phyloP scores from a whole-genome alignment of 2,329 filamentous ascomycete genomes.

The Trichoderma atroviride region DNA sequence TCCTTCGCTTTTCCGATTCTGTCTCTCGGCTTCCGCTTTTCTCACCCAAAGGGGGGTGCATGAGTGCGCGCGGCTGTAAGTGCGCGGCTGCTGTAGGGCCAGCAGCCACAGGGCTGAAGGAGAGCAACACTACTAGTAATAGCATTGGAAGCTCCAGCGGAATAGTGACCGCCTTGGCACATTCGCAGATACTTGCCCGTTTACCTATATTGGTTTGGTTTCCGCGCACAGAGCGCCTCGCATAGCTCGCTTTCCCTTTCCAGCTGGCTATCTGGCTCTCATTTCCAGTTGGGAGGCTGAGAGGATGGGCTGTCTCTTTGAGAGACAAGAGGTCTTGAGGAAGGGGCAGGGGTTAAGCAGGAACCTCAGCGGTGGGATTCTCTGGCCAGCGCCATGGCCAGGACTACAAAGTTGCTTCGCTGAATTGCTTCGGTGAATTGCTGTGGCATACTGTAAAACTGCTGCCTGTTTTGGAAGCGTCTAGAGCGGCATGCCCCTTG shows the following conservation, averaged over 20 bases:
- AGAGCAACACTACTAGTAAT: not conserved
- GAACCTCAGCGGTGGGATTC: not conserved
- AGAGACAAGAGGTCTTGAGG: not conserved
- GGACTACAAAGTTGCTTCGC: not conserved
- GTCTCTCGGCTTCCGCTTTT: not conserved
- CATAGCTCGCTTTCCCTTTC: not conserved
- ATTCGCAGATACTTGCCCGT: not conserved
- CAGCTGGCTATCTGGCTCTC: not conserved
- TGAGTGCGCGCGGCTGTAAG: not conserved
- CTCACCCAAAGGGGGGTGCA: not conserved
- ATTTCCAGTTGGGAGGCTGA: not conserved
- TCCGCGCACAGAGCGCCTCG: not conserved
- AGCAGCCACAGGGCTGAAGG: conserved; percentile 16
- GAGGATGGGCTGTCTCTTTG: not conserved
- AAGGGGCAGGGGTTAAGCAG: not conserved
- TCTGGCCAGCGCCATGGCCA: not conserved
- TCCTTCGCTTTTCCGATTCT: not conserved
- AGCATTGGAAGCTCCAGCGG: not conserved
- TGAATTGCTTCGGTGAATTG: not conserved
- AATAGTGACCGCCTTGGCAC: not conserved
- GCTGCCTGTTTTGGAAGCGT: not conserved
- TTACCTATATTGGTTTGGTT: not conserved
- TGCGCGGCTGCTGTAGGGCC: conserved; percentile 2
- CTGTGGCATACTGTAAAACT: not conserved
- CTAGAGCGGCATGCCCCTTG: not conserved